Base-by-base conservation (phyloP, 768 basidiomycete genomes). In the Leccinum ochraceum region DNA sequence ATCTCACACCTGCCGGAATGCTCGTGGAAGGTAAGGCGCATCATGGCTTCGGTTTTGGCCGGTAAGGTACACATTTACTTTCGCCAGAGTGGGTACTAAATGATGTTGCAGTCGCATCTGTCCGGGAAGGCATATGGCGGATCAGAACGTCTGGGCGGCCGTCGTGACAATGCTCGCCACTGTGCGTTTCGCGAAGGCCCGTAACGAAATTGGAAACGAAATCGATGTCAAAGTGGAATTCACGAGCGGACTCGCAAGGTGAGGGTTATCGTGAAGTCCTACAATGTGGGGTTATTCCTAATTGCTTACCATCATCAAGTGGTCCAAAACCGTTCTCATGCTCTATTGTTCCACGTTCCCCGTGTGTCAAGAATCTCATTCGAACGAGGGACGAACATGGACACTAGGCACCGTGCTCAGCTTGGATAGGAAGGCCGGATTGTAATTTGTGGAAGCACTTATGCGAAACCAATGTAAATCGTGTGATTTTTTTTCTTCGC, bases 121-220 rank as follows among this genome's bases (percentile, higher is more conserved):
- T 56, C 69, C 78, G 14, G 77, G 79, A n/a, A 63, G 48, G 28
- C 60, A 75, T 28, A 48, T 80, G 3, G 78, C 73, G 16, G 67
- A 73, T 10, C 67, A 69, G 22, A 73, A 63, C 8, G 30, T 77
- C 39, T 79, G 73, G 74, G 70, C 71, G 6, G 61, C 68, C 3
- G 54, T 77, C 20, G 75, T 66, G 17, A 73, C 70, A 8, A 58
- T 73, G 16, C 62, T 79, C n/a, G 66, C 74, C 1, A 69, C 71
- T 0, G 20, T 77, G 54, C 60, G 56, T 17, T 56, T 79, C 44
- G 51, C 56, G 14, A 75, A 70, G 52, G 65, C 68, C 1, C 56
- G 61, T 17, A 73, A 74, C 26, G 61, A 67, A 11, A 58, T 64
- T 8, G 79, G 78, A 17, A 67, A 67, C 3, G 71, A 71, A 20